Evolutionary conservation across 2,329 filamentous ascomycete species (phyloP), one percentile per base, ranked within the genome.

Genomic region (Stromatinia cepivora): DNA sequence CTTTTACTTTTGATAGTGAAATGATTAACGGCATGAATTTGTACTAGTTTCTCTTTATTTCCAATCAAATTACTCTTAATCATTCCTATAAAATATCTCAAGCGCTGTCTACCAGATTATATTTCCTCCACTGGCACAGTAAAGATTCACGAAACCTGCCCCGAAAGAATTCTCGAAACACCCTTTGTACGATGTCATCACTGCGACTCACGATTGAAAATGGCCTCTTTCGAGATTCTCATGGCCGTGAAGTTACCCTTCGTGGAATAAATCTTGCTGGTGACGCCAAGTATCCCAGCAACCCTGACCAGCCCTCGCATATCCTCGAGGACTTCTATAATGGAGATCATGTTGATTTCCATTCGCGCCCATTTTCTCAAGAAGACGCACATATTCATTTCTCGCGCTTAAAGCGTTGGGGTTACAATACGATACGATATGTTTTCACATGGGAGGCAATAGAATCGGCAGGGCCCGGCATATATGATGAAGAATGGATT

Each of bases 371-470:
- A 0, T 99, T 99, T 75, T 84, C 90, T 4, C 85, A 92, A 61
- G 88, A 92, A 63, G 92, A 97, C 74, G 93, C 95, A 1, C 90
- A 92, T 76, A 84, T 87, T 22, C 95, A 99, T 79, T 97, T 99
- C 79, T 87, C 92, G 17, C 87, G 94, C 56, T 81, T 99, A 73
- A 92, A 90, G 76, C 90, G 91, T 76, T 97, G 90, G 84, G 95
- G 95, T 20, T 99, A 97, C 84, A 99, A 98, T 80, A 94, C 92
- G 0, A 94, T 99, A 74, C 88, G 95, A 78, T 99, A 99, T 80
- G 84, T 99, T 75, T 99, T 98, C 79, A 98, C 95, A 0, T 99
- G 95, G 95, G 95, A 99, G 81, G 94, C 95, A n/a, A 91, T 99
- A 78, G 95, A 99, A 81, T 91, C 95, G 70, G 89, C 89, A 1